phyloP scores from a whole-genome alignment of 2,329 filamentous ascomycete species.

The Xylaria sp. region DNA sequence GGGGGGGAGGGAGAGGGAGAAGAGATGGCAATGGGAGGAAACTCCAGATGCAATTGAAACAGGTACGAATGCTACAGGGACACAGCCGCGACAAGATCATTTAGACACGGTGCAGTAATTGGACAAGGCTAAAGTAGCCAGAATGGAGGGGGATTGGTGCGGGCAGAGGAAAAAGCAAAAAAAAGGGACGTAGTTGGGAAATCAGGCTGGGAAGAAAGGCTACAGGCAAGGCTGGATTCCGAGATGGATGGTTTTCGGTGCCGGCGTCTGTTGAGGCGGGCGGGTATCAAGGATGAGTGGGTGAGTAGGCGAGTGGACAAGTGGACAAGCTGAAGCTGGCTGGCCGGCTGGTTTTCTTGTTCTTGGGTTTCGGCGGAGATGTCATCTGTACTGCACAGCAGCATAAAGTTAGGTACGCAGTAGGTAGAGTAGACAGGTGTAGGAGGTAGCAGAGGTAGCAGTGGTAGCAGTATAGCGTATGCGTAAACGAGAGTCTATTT shows the following conservation, averaged over 20 bases:
- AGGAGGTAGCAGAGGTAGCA: slow-evolving; percentile 4
- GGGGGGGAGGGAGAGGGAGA: background rate
- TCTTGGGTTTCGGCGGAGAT: slow-evolving; percentile 1
- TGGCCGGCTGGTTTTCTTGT: slow-evolving; percentile 12
- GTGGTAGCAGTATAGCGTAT: too few species aligned
- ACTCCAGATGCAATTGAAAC: slow-evolving; percentile 31
- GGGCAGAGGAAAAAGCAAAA: slow-evolving; percentile 10
- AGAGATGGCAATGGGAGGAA: slow-evolving; percentile 1
- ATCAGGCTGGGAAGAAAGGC: slow-evolving; percentile 43
- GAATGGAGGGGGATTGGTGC: slow-evolving; percentile 23
- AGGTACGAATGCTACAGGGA: slow-evolving; percentile 12
- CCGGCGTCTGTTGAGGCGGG: slow-evolving; percentile 22
- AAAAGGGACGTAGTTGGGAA: slow-evolving; percentile 21
- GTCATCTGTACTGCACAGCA: background rate
- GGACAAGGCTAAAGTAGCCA: slow-evolving; percentile 22
- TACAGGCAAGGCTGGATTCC: slow-evolving; percentile 40
- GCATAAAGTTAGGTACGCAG: background rate
- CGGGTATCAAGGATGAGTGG: slow-evolving; percentile 24
- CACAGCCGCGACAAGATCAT: slow-evolving; percentile 24
- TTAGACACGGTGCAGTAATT: slow-evolving; percentile 22
- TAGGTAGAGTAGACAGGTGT: background rate
- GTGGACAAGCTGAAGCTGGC: slow-evolving; percentile 4
- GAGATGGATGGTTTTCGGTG: slow-evolving; percentile 28
- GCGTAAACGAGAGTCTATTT: slow-evolving; percentile 11
- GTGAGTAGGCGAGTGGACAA: background rate